phyloP scores from a whole-genome alignment of 768 basidiomycete species.

The Leucosporidium creatinivorum region DNA sequence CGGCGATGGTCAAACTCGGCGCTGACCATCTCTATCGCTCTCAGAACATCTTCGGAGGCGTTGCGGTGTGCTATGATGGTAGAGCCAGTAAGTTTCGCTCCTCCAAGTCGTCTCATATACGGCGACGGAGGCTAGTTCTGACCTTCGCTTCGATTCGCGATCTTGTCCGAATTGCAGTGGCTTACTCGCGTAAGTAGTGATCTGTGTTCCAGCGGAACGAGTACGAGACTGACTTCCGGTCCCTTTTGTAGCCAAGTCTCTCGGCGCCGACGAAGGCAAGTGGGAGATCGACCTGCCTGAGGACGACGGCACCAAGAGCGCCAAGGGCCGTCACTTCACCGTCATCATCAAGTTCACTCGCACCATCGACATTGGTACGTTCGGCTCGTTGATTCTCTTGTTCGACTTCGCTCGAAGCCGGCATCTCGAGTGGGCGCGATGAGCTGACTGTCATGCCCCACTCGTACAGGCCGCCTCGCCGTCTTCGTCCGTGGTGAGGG shows the following conservation, averaged over 20 bases:
- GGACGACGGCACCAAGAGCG: not conserved
- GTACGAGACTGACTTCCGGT: not conserved
- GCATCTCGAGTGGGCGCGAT: too few relatives aligned
- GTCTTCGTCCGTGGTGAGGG: constrained; percentile 6
- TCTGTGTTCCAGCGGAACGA: too few relatives aligned
- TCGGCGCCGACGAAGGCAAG: constrained; percentile 7
- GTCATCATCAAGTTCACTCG: constrained; percentile 4
- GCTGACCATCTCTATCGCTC: too few relatives aligned
- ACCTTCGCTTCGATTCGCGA: too few relatives aligned
- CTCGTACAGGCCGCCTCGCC: not conserved
- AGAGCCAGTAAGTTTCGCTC: too few relatives aligned
- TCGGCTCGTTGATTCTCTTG: too few relatives aligned
- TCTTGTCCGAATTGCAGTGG: too few relatives aligned
- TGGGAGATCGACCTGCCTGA: not conserved
- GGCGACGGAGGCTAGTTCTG: too few relatives aligned
- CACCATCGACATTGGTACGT: constrained; percentile 3
- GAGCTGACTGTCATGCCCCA: too few relatives aligned
- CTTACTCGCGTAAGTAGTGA: not conserved
- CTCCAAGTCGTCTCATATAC: too few relatives aligned
- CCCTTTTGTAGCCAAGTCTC: not conserved
- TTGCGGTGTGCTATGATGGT: not conserved
- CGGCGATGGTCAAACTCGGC: too few relatives aligned
- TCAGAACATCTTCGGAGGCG: not conserved
- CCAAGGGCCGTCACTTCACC: not conserved
- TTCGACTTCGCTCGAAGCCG: too few relatives aligned